Base-by-base conservation (phyloP, 441 rosid genomes). In the Daphne laureola region DNA sequence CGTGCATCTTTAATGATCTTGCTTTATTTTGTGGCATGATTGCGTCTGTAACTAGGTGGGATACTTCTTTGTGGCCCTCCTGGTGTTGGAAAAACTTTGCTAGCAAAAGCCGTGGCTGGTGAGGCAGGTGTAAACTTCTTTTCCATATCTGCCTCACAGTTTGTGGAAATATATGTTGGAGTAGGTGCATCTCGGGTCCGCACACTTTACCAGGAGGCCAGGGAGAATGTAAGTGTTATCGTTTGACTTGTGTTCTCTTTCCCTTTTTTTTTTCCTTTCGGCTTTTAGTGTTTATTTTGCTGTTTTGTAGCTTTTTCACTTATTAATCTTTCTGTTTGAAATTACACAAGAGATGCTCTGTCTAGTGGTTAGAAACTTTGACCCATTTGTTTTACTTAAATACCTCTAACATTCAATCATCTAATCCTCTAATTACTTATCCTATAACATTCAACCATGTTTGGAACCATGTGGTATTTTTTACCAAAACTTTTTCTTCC, bases 181-280 rank as follows among this genome's bases (percentile, higher is more conserved):
- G 96, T 91, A n/a, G 98, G 98, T 65, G 95, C 98, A 58, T 85
- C 98, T 63, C 87, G 96, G 55, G 96, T 91, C 49, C 83, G 92
- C 53, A 83, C 98, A 36, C 86, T 91, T 58, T 91, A 91, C 63
- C 90, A 87, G 68, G 98, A 91, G 77, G 98, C 98, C 14, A 83
- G 51, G 73, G 96, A 90, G 54, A 83, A 83, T 67, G 98, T 80
- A 67, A 70, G 67, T 53, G 42, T 63, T 59, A 57, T 17, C 62
- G 67, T 44, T 68, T 64, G 45, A 25, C 51, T 40, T 5, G n/a
- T 27, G 27, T 54, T 15, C 44, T 52, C 52, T 42, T 49, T 12
- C 23, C 8, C 43, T 53, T 40, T 5, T 57, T 27, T 27, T 27
- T 27, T n/a, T n/a, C n/a, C n/a, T n/a, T n/a, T n/a, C n/a, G n/a